Evolutionary conservation across 345 rosid genomes (phyloP).

Genomic region (Streptanthus diversifolius): DNA sequence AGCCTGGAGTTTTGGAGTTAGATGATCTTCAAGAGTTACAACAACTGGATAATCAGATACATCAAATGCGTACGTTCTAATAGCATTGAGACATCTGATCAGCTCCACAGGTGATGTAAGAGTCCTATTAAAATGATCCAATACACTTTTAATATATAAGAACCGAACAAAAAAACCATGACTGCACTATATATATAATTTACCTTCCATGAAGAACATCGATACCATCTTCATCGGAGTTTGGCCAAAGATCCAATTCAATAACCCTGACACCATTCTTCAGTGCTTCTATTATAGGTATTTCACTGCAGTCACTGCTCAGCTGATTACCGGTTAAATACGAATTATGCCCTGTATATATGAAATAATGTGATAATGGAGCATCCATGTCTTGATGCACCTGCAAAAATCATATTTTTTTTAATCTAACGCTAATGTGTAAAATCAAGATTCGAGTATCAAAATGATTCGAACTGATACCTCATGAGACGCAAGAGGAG

Average conservation of each 20-base stretch:
- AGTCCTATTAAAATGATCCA: slow-evolving; percentile 47
- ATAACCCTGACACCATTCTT: slow-evolving; percentile 79
- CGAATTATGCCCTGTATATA: slow-evolving; percentile 86
- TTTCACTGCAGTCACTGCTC: slow-evolving; percentile 89
- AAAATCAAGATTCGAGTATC: neutral
- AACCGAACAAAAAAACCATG: neutral
- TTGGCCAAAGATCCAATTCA: slow-evolving; percentile 96
- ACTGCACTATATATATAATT: neutral
- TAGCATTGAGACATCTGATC: slow-evolving; percentile 64
- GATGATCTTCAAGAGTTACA: slow-evolving; percentile 96
- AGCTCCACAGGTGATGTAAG: slow-evolving; percentile 81
- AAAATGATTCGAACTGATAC: slow-evolving; percentile 22
- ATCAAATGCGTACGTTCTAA: slow-evolving; percentile 67
- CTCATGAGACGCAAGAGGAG: slow-evolving; percentile 50
- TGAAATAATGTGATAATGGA: slow-evolving; percentile 86
- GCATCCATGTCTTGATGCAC: slow-evolving; percentile 87
- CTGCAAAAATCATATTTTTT: slow-evolving; percentile 45
- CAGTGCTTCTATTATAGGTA: slow-evolving; percentile 71
- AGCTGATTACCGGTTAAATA: slow-evolving; percentile 94
- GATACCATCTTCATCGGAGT: slow-evolving; percentile 60
- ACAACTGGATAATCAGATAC: slow-evolving; percentile 84
- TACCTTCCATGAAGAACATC: slow-evolving; percentile 94
- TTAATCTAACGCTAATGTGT: too few relatives aligned
- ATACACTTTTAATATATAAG: neutral
- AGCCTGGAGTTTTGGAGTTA: slow-evolving; percentile 74